phyloP scores from a whole-genome alignment of 2,329 filamentous ascomycete species.

The Sclerotinia minor region DNA sequence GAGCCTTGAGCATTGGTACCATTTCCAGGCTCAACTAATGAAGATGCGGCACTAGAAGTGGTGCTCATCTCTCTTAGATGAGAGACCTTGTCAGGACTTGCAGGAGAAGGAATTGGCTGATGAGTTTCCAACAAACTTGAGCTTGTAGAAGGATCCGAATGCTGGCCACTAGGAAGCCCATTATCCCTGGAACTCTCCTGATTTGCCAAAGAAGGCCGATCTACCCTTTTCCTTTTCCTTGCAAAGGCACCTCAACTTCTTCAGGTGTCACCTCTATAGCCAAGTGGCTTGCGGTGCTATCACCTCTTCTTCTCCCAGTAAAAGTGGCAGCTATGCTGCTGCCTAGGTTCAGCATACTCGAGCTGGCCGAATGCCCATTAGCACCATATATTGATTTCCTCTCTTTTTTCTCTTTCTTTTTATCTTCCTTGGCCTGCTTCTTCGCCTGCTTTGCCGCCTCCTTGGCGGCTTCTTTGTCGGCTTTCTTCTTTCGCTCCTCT shows the following conservation, averaged over 20 bases:
- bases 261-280: constrained; percentile 57
- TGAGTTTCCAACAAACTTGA: constrained; percentile 43
- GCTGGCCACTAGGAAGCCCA: constrained; percentile 32
- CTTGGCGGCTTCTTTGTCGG: constrained; percentile 76
- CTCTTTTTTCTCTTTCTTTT: constrained; percentile 58
- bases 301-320: constrained; percentile 55
- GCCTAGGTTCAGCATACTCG: constrained; percentile 61
- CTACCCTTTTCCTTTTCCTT: constrained; percentile 68
- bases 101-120: constrained; percentile 47
- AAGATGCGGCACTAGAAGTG: constrained; percentile 80
- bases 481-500: constrained; percentile 85
- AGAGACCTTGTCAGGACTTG: constrained; percentile 63
- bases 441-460: constrained; percentile 80
- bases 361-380: constrained; percentile 55
- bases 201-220: constrained; percentile 47
- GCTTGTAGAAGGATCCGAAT: constrained; percentile 32
- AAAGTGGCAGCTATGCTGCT: constrained; percentile 27
- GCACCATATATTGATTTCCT: constrained; percentile 57
- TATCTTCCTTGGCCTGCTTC: constrained; percentile 79
- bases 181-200: constrained; percentile 26
- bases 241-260: constrained; percentile 41
- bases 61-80: constrained; percentile 83
- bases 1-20: constrained; percentile 43
- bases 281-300: constrained; percentile 60
- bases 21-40: constrained; percentile 64